Conservation (phyloP, 768 basidiomycete genomes). For the Gymnopilus dilepis region DNA sequence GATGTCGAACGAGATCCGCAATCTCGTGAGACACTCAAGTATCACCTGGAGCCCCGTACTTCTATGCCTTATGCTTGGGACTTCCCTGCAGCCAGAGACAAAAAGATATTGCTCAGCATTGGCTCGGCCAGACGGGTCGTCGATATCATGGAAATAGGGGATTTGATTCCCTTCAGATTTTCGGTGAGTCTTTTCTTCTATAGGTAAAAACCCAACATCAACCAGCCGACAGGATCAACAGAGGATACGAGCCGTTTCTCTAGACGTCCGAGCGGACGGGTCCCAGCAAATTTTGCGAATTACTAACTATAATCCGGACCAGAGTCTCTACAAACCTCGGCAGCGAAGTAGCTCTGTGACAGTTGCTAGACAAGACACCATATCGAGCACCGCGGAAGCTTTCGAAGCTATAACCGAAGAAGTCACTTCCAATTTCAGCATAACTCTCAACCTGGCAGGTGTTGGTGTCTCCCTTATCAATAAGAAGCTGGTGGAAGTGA, state of each 20-base stretch:
- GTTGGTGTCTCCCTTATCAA: constrained; percentile 94
- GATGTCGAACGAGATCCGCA: constrained; percentile 48
- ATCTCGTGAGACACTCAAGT: constrained; percentile 50
- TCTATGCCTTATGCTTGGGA: constrained; percentile 90
- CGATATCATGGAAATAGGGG: constrained; percentile 96
- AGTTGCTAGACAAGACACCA: constrained; percentile 68
- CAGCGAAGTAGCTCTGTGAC: constrained; percentile 51
- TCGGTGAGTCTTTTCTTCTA: constrained; percentile 48
- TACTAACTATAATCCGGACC: constrained; percentile 84
- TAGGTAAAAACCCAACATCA: neutral
- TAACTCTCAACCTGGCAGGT: constrained; percentile 83
- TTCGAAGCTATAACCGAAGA: constrained; percentile 90
- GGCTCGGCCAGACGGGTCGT: constrained; percentile 68
- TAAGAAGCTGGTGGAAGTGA: constrained; percentile 83
- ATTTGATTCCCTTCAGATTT: constrained; percentile 89
- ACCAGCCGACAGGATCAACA: constrained; percentile 49
- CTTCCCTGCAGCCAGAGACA: constrained; percentile 81
- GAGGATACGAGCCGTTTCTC: constrained; percentile 71
- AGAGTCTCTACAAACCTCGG: constrained; percentile 86
- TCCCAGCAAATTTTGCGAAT: constrained; percentile 85
- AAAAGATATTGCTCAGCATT: constrained; percentile 71
- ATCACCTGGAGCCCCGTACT: constrained; percentile 62
- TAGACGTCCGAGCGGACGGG: constrained; percentile 92
- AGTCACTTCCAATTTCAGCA: constrained; percentile 62
- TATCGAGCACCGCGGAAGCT: constrained; percentile 69